phyloP scores from a whole-genome alignment of 768 basidiomycete genomes.

The Inosperma sp. region DNA sequence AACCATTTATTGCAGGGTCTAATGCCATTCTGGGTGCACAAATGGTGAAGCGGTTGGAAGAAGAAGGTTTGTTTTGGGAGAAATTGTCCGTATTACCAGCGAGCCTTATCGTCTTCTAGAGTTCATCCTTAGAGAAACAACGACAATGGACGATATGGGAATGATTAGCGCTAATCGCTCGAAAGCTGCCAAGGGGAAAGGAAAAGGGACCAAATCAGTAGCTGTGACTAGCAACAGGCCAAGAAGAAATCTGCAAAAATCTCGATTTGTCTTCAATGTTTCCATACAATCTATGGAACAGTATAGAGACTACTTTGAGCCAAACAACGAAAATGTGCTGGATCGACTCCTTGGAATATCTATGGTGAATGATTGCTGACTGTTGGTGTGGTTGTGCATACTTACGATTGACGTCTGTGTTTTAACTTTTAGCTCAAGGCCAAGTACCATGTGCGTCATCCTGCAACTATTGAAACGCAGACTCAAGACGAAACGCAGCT shows the following conservation, averaged over 20 bases:
- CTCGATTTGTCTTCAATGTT: conserved; percentile 54
- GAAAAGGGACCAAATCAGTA: conserved; percentile 30
- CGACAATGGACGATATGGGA: conserved; percentile 47
- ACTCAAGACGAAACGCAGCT: conserved; percentile 36
- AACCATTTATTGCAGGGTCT: conserved; percentile 5
- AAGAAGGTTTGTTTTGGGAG: conserved; percentile 48
- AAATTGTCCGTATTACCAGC: not conserved
- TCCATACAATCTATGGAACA: conserved; percentile 38
- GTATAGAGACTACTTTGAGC: conserved; percentile 69
- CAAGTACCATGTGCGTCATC: conserved; percentile 8
- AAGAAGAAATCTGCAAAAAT: conserved; percentile 47
- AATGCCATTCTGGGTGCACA: conserved; percentile 55
- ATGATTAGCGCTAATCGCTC: conserved; percentile 36
- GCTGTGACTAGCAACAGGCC: no score
- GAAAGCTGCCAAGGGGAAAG: conserved; percentile 38
- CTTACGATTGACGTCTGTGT: not conserved
- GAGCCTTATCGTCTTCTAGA: conserved; percentile 33
- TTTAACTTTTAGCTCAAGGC: conserved; percentile 1
- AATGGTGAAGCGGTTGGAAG: conserved; percentile 63
- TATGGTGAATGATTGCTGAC: conserved; percentile 40
- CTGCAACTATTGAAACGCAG: conserved; percentile 24
- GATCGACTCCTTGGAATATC: conserved; percentile 55
- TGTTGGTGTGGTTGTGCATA: no score
- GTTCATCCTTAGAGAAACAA: conserved; percentile 52
- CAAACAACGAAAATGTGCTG: conserved; percentile 50